Base-by-base conservation (phyloP, 2,329 filamentous ascomycete species). In the Colletotrichum aenigma region DNA sequence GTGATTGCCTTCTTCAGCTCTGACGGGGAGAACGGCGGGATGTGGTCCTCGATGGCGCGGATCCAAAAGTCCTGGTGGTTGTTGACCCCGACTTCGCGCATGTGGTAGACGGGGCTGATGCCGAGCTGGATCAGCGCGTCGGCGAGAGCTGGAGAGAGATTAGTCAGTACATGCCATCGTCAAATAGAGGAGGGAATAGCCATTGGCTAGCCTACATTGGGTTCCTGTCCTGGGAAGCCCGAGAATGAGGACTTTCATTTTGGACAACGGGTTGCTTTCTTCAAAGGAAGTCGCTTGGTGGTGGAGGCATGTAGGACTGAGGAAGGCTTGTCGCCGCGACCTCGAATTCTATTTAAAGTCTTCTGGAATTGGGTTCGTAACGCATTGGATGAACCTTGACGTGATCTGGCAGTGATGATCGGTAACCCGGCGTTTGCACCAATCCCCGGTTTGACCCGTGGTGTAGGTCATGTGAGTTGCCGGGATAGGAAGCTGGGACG, bases 241-340 rank as follows among this genome's bases (percentile, higher is more conserved):
- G 30, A 86, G 73, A 36, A 84, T 78, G 5, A 86, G 80, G 28
- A 85, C 79, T 66, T 83, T 81, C 82, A 83, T 82, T 3, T 28
- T 69, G 38, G n/a, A 13, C 2, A 3, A 21, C 6, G 43, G n/a
- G 6, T 0, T 21, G 43, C n/a, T 3, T 13, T 52, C 43, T 52
- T 13, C 43, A 13, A 21, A 7, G 24, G 6, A 24, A 16, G 1
- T 60, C 1, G 28, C n/a, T 4, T 43, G 16, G 0, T 36, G 12
- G 21, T 16, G 28, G 8, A 18, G 13, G 21, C 32, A 21, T n/a
- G 21, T 43, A 7, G 30, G 15, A 21, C 26, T 3, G 7, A 26
- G n/a, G n/a, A 52, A 52, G n/a, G 43, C n/a, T 13, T 0, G 1
- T 21, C 43, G n/a, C n/a, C n/a, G 43, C 43, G n/a, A 52, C n/a